Conservation (phyloP, 2,329 filamentous ascomycete genomes). For the Aotearoamyces nothofagi region DNA sequence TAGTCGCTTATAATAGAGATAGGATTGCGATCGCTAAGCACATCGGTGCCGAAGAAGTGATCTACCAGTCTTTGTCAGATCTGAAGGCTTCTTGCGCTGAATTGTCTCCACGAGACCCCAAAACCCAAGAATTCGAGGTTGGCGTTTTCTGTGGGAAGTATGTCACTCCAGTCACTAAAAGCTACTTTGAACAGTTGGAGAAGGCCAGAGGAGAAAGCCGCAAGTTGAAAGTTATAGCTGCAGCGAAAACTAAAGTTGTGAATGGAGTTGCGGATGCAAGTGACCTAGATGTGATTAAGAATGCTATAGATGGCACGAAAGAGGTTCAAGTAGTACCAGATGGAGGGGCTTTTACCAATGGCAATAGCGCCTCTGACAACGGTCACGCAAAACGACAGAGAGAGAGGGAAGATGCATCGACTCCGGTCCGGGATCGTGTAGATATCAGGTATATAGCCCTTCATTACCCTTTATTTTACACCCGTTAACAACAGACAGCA, state of each 20-base stretch:
- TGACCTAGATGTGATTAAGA: slow-evolving; percentile 45
- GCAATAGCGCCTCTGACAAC: slow-evolving; percentile 7
- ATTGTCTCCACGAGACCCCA: slow-evolving; percentile 40
- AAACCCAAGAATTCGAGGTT: slow-evolving; percentile 61
- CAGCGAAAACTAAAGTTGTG: slow-evolving; percentile 47
- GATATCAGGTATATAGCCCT: slow-evolving; percentile 17
- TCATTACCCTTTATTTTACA: slow-evolving; percentile 1
- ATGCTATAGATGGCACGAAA: slow-evolving; percentile 40
- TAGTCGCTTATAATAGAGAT: slow-evolving; percentile 55
- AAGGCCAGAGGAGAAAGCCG: slow-evolving; percentile 53
- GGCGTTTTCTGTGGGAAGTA: slow-evolving; percentile 88
- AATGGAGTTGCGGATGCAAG: slow-evolving; percentile 42
- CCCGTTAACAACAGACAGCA: neutral
- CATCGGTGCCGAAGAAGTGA: slow-evolving; percentile 62
- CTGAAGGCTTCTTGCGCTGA: slow-evolving; percentile 68
- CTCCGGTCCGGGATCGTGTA: slow-evolving; percentile 18
- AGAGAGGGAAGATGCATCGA: slow-evolving; percentile 14
- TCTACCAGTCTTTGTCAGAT: slow-evolving; percentile 64
- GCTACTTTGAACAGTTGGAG: slow-evolving; percentile 73
- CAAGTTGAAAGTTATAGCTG: slow-evolving; percentile 51
- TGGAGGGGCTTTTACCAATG: slow-evolving; percentile 4
- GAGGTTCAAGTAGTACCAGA: slow-evolving; percentile 39
- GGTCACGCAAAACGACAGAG: slow-evolving; percentile 12
- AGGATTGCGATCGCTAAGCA: slow-evolving; percentile 44
- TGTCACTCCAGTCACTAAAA: slow-evolving; percentile 61